Evolutionary conservation across 2,329 filamentous ascomycete genomes (phyloP), one percentile per base, ranked within the genome.

Genomic region (Alternaria hordeiaustralica): DNA sequence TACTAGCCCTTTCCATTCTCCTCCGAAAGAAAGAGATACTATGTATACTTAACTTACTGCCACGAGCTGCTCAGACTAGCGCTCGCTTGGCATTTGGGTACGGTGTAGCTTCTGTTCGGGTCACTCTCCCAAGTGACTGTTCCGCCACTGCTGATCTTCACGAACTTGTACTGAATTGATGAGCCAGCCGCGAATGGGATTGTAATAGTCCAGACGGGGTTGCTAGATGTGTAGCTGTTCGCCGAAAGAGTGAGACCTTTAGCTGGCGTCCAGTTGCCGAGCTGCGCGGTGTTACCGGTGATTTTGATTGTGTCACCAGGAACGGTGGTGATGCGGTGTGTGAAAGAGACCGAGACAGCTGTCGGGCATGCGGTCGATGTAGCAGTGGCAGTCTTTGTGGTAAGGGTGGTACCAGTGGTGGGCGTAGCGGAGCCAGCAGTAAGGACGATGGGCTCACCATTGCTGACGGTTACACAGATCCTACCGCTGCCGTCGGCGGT

Each of bases 271-370:
- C 84, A 86, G 23, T 64, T 72, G 0, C 84, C 84, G 0, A 86
- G 75, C 54, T 84, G 81, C 2, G 77, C 64, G 1, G 77, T 79
- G 68, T 80, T 82, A 36, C 85, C 85, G 0, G 79, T 70, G 4
- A 86, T 73, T 53, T 81, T 82, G 41, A 87, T 71, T 28, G 83
- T 84, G 61, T 87, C 84, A 20, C 85, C 85, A 49, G 74, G 82
- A 47, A 81, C 82, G 2, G 84, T 87, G 1, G 75, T 74, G 6
- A 84, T 81, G 55, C 83, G 82, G 13, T 85, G 78, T 26, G 79
- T 76, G 72, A 87, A 86, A 6, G 77, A 75, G 2, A 86, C 80
- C 0, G 75, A 66, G 6, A 79, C 74, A 2, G 73, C 36, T 2
- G 72, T 68, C 2, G 76, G 74, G 30, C 74, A 78, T 11, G 43